Evolutionary conservation across 1,284 basidiomycete species (phyloP).

Genomic region (Xerocomus amazonicus): DNA sequence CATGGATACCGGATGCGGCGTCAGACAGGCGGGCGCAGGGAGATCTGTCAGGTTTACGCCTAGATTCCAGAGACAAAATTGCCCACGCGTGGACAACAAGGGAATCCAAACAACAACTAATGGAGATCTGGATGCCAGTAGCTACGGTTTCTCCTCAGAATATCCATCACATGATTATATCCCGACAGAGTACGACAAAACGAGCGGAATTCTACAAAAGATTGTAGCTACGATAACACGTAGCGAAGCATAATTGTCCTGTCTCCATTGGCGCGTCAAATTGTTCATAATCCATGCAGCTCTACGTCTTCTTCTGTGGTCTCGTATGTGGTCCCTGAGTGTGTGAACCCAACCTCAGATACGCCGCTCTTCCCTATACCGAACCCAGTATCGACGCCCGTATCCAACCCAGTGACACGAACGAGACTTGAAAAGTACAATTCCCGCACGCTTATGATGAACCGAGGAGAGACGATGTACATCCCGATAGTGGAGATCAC

Average conservation of each 20-base stretch:
- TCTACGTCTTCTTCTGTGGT: constrained; percentile 2
- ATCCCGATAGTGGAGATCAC: constrained; percentile 4
- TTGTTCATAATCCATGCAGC: constrained; percentile 5
- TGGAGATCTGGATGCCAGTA: too few relatives aligned
- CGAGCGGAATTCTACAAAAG: not conserved
- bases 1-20: too few relatives aligned
- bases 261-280: not conserved
- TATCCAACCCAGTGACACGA: not conserved
- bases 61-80: too few relatives aligned
- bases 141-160: too few relatives aligned
- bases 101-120: too few relatives aligned
- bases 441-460: constrained; percentile 18
- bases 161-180: too few relatives aligned
- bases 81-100: too few relatives aligned
- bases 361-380: constrained; percentile 3
- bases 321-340: rapidly evolving
- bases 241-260: not conserved
- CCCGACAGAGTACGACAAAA: too few relatives aligned
- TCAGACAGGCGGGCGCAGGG: too few relatives aligned
- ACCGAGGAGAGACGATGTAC: constrained; percentile 19
- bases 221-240: not conserved
- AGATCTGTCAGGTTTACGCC: too few relatives aligned
- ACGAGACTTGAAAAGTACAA: constrained; percentile 5
- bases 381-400: constrained; percentile 17
- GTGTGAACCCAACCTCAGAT: not conserved